Evolutionary conservation across 495 filamentous ascomycete genomes (phyloP).

Genomic region (Mytilinidion resinicola): DNA sequence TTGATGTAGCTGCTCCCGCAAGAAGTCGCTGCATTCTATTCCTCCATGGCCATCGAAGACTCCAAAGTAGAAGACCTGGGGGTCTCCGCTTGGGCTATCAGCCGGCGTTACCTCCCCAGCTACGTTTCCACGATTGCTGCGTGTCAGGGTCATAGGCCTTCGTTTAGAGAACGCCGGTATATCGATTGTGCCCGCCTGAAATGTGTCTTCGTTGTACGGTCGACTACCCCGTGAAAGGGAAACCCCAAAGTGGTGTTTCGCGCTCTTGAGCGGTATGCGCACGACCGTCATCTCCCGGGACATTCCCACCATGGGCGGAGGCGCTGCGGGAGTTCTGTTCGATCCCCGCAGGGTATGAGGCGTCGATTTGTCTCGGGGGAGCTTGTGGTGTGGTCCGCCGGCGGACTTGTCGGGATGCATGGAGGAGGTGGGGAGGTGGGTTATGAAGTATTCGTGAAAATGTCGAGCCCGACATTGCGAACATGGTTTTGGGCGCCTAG

Average conservation of each 20-base stretch:
- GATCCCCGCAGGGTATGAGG: slow-evolving; percentile 59
- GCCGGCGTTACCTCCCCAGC: slow-evolving; percentile 54
- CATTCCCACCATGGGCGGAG: slow-evolving; percentile 24
- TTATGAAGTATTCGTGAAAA: slow-evolving; percentile 97
- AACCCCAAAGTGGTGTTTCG: slow-evolving; percentile 92
- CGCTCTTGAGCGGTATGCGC: slow-evolving; percentile 86
- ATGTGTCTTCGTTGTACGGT: slow-evolving; percentile 85
- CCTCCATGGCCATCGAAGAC: slow-evolving; percentile 97
- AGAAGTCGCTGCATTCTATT: slow-evolving; percentile 76
- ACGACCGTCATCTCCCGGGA: slow-evolving; percentile 87
- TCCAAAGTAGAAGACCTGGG: slow-evolving; percentile 94
- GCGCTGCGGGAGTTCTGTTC: slow-evolving; percentile 41
- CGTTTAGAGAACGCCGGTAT: slow-evolving; percentile 87
- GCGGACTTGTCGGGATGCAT: slow-evolving; percentile 74
- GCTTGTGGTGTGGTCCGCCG: slow-evolving; percentile 64
- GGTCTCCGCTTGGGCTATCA: slow-evolving; percentile 73
- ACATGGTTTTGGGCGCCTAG: slow-evolving; percentile 1
- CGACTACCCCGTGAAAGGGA: slow-evolving; percentile 72
- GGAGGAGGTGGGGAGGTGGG: slow-evolving; percentile 87
- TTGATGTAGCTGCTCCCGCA: slow-evolving; percentile 75
- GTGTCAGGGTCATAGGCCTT: slow-evolving; percentile 61
- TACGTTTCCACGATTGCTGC: slow-evolving; percentile 27
- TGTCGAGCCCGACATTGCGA: slow-evolving; percentile 36
- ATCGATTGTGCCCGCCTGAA: slow-evolving; percentile 89
- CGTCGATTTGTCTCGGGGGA: slow-evolving; percentile 75